Evolutionary conservation across 2,329 filamentous ascomycete species (phyloP).

Genomic region (Lecanicillium sp.): DNA sequence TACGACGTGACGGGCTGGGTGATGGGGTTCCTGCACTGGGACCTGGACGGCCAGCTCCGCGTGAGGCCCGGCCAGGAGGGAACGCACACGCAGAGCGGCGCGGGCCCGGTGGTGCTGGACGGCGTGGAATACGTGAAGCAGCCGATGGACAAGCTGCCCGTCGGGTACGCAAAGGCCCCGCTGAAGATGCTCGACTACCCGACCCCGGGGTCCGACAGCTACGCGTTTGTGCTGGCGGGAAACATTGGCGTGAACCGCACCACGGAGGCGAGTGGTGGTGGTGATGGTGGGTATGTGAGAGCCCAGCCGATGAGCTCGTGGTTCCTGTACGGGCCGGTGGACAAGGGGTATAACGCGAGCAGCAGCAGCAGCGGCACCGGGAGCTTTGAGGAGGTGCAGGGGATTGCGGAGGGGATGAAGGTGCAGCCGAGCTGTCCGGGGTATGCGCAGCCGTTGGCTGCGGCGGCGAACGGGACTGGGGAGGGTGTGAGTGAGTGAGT

Average conservation of each 20-base stretch:
- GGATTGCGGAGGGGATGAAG: not conserved
- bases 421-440: conserved; percentile 5
- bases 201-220: conserved; percentile 20
- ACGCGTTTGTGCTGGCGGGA: conserved; percentile 33
- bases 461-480: not conserved
- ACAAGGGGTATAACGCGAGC: conserved; percentile 19
- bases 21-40: conserved; percentile 42
- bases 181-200: conserved; percentile 32
- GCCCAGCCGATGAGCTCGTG: conserved; percentile 33
- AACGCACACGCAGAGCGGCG: not conserved
- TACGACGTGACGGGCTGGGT: conserved; percentile 42
- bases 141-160: conserved; percentile 25
- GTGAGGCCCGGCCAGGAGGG: conserved; percentile 11
- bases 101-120: conserved; percentile 21
- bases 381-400: conserved; percentile 19
- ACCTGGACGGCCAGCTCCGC: conserved; percentile 26
- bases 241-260: conserved; percentile 30
- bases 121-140: conserved; percentile 25
- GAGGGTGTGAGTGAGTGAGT: not conserved
- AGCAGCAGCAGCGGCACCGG: conserved; percentile 17
- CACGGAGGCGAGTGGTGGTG: conserved; percentile 13
- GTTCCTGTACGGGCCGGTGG: conserved; percentile 34
- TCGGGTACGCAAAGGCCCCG: conserved; percentile 35
- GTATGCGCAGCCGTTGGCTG: not conserved
- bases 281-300: conserved; percentile 20